These are phyloP conservation scores for Microcyclospora tardicrescens DNA, from an alignment of 2,329 filamentous ascomycete species.

Conservation along the genomic window DNA sequence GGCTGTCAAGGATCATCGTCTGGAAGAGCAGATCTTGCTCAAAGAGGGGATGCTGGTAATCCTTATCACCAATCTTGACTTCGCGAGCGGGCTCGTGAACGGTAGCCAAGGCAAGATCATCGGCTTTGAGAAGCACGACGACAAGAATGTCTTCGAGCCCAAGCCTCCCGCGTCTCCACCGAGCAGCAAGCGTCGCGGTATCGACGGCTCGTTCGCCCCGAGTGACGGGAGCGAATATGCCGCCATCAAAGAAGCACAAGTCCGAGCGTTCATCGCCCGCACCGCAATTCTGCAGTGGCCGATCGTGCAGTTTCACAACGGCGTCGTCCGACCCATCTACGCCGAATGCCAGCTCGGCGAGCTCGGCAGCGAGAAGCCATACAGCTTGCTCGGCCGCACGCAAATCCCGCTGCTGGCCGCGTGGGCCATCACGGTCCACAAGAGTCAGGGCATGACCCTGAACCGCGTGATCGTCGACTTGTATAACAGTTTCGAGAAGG, in stretches of 20 bases:
- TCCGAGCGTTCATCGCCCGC: slow-evolving; percentile 27
- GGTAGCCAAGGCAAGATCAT: slow-evolving; percentile 36
- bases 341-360: slow-evolving; percentile 39
- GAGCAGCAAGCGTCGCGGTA: background rate
- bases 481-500: slow-evolving; percentile 38
- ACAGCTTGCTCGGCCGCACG: slow-evolving; percentile 40
- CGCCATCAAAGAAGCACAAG: slow-evolving; percentile 23
- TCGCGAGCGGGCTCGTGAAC: slow-evolving; percentile 32
- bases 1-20: slow-evolving; percentile 29
- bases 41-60: slow-evolving; percentile 42
- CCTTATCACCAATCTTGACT: slow-evolving; percentile 38
- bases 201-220: background rate
- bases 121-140: slow-evolving; percentile 18
- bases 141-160: slow-evolving; percentile 4
- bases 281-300: slow-evolving; percentile 30
- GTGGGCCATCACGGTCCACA: slow-evolving; percentile 54
- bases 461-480: slow-evolving; percentile 46
- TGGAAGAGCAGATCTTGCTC: slow-evolving; percentile 33
- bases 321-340: slow-evolving; percentile 34
- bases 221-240: slow-evolving; percentile 26
- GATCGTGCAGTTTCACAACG: slow-evolving; percentile 42
- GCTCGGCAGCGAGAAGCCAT: slow-evolving; percentile 34
- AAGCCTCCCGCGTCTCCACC: background rate
- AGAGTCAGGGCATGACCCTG: slow-evolving; percentile 50
- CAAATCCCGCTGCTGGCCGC: slow-evolving; percentile 48